phyloP scores from a whole-genome alignment of 306 rosid genomes.

The Chamaecrista fasciculata region DNA sequence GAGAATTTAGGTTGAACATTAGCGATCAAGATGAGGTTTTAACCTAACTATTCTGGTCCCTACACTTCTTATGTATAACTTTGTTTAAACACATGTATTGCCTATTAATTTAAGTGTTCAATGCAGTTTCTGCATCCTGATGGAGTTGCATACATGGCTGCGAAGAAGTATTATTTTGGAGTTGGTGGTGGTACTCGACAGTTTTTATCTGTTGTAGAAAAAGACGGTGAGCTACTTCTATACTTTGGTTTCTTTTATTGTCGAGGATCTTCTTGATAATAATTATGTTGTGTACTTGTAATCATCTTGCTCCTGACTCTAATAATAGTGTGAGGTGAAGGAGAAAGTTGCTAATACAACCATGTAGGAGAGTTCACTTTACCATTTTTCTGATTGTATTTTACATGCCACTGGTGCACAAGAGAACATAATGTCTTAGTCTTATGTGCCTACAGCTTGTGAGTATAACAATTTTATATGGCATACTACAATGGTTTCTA shows the following conservation, averaged over 20 bases:
- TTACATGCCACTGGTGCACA: not conserved
- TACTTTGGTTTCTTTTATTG: not conserved
- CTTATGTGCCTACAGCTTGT: too few species aligned
- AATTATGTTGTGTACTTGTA: not conserved
- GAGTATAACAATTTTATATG: too few species aligned
- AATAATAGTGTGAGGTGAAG: not conserved
- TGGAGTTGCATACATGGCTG: slow-evolving; percentile 67
- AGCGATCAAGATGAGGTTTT: too few species aligned
- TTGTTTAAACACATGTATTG: too few species aligned
- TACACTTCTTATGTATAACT: too few species aligned
- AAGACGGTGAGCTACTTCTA: slow-evolving; percentile 62
- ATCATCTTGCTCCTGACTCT: not conserved
- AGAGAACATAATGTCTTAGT: too few species aligned
- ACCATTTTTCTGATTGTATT: slow-evolving; percentile 1
- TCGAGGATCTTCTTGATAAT: not conserved
- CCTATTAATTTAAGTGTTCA: not conserved
- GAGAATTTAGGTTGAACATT: too few species aligned
- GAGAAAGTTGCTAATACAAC: not conserved
- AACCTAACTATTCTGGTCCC: too few species aligned
- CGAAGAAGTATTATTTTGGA: slow-evolving; percentile 94
- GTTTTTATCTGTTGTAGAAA: slow-evolving; percentile 72
- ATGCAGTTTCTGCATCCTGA: not conserved
- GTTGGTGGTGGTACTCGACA: slow-evolving; percentile 88
- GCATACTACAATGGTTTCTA: too few species aligned
- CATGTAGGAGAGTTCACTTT: not conserved